phyloP scores from a whole-genome alignment of 2,329 filamentous ascomycete species.

The Xylariaceae sp. region DNA sequence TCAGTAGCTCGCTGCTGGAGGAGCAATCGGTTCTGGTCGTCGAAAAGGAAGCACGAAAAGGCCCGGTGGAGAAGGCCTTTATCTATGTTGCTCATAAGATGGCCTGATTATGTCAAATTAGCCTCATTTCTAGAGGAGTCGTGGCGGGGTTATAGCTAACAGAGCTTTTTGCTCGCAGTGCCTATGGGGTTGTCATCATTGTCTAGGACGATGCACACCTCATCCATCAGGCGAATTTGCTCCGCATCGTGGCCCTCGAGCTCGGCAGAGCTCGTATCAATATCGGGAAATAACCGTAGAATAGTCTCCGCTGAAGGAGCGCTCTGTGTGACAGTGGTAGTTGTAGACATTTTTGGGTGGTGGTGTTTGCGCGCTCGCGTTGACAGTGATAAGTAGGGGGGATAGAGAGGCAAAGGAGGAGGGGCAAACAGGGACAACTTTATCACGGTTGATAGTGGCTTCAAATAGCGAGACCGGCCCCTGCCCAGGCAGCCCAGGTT shows the following conservation, averaged over 20 bases:
- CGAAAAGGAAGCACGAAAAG: constrained; percentile 98
- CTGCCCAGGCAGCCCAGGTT: too few relatives aligned
- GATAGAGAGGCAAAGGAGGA: constrained; percentile 6
- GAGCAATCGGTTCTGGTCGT: constrained; percentile 88
- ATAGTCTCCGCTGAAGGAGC: constrained; percentile 82
- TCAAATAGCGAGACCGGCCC: too few relatives aligned
- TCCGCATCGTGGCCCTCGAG: constrained; percentile 94
- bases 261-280: constrained; percentile 72
- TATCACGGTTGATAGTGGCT: constrained; percentile 1
- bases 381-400: constrained; percentile 11
- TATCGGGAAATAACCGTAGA: constrained; percentile 85
- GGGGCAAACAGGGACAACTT: constrained; percentile 18
- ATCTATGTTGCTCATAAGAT: constrained; percentile 98
- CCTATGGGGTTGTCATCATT: constrained; percentile 92
- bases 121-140: neutral
- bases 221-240: constrained; percentile 98
- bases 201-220: constrained; percentile 96
- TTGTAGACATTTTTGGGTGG: constrained; percentile 34
- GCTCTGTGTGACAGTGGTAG: constrained; percentile 54
- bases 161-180: constrained; percentile 96
- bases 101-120: constrained; percentile 63
- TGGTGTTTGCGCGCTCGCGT: constrained; percentile 9
- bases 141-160: constrained; percentile 56
- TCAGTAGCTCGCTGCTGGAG: constrained; percentile 94
- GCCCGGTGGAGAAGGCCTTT: constrained; percentile 94